Evolutionary conservation across 2,329 filamentous ascomycete species (phyloP).

Genomic region (Pseudocercospora pini-densiflorae): DNA sequence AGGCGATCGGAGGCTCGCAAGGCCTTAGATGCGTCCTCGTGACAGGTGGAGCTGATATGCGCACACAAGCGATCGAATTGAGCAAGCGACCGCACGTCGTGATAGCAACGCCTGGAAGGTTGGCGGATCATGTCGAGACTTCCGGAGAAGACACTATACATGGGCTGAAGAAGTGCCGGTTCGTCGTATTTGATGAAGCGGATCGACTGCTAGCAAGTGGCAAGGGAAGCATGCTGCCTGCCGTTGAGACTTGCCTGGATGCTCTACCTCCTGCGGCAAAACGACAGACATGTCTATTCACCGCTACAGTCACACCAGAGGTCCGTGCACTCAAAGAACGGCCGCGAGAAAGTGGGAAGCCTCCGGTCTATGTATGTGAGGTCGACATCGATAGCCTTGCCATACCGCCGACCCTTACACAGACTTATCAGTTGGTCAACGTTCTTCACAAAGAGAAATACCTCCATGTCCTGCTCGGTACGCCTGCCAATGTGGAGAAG

Average conservation of each 20-base stretch:
- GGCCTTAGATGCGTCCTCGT: constrained; percentile 87
- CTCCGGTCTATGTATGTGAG: constrained; percentile 86
- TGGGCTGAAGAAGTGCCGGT: constrained; percentile 76
- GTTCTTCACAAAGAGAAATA: constrained; percentile 95
- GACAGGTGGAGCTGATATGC: constrained; percentile 92
- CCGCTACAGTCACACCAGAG: constrained; percentile 91
- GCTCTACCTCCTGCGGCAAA: constrained; percentile 75
- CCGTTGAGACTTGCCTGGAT: constrained; percentile 85
- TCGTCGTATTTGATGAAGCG: constrained; percentile 94
- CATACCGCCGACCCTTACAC: constrained; percentile 78
- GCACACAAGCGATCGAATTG: constrained; percentile 82
- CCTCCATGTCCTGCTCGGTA: constrained; percentile 84
- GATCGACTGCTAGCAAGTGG: constrained; percentile 80
- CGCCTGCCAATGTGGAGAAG: constrained; percentile 73
- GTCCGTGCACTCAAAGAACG: constrained; percentile 79
- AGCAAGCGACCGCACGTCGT: constrained; percentile 84
- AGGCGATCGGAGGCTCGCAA: constrained; percentile 86
- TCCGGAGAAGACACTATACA: constrained; percentile 90
- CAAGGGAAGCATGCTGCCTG: constrained; percentile 88
- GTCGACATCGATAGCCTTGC: constrained; percentile 74
- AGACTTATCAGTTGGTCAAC: constrained; percentile 85
- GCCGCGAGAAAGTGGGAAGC: constrained; percentile 17
- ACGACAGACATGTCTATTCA: constrained; percentile 95
- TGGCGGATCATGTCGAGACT: constrained; percentile 90
- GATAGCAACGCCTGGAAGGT: constrained; percentile 88